phyloP scores from a whole-genome alignment of 306 rosid genomes.

The Glycine tomentella region DNA sequence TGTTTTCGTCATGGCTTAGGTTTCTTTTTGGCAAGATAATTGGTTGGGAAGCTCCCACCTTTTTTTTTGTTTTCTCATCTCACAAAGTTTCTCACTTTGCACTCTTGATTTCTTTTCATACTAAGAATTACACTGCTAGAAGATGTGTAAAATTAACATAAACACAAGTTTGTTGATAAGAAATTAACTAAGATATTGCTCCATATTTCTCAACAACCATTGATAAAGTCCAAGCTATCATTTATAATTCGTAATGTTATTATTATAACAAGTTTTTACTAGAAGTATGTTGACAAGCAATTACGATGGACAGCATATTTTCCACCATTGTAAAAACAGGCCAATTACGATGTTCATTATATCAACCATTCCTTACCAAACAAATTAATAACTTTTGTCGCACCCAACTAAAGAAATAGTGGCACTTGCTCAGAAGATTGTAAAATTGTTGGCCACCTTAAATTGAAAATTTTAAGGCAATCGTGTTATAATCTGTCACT shows the following conservation, averaged over 20 bases:
- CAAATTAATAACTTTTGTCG: conserved; percentile 6
- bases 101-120: neutral
- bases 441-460: conserved; percentile 1
- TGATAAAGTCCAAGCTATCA: neutral
- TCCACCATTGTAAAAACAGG: neutral
- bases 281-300: neutral
- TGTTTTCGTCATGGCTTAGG: neutral
- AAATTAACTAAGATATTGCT: neutral
- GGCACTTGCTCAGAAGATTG: neutral
- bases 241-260: neutral
- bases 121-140: neutral
- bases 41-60: neutral
- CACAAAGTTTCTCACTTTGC: neutral
- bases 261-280: neutral
- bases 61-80: neutral
- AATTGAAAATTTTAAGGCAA: neutral
- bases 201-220: neutral
- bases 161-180: neutral
- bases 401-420: neutral
- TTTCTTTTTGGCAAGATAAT: neutral
- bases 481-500: neutral
- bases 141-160: neutral
- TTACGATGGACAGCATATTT: neutral
- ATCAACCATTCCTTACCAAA: neutral
- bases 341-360: neutral